Conservation (phyloP, 306 rosid genomes). For the Pyrus pyrifolia region DNA sequence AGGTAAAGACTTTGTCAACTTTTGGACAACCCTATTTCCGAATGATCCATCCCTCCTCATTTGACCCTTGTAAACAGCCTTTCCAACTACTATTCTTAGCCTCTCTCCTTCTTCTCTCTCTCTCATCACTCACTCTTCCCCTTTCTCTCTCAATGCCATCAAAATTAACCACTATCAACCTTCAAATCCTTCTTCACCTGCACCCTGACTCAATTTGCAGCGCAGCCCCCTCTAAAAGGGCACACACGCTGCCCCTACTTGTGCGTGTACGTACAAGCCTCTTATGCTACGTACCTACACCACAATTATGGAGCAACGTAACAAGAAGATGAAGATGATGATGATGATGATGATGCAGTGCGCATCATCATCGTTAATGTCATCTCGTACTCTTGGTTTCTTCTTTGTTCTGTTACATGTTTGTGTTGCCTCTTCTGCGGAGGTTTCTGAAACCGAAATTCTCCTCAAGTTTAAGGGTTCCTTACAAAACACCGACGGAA, state of each 20-base stretch:
- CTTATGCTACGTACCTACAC: not conserved
- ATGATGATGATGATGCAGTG: not conserved
- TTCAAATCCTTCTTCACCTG: constrained; percentile 4
- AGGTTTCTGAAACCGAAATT: constrained; percentile 17
- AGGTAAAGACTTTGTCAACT: constrained; percentile 43
- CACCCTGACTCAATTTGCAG: constrained; percentile 15
- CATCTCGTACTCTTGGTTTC: not conserved
- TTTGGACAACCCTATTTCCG: not conserved
- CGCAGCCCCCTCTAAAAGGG: constrained; percentile 36
- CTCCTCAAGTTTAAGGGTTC: constrained; percentile 60
- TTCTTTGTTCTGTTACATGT: not conserved
- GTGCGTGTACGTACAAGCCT: constrained; percentile 32
- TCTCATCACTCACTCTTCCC: not conserved
- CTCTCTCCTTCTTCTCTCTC: not conserved
- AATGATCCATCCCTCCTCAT: not conserved
- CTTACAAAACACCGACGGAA: constrained; percentile 13
- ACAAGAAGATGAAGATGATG: not conserved
- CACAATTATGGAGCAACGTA: constrained; percentile 16
- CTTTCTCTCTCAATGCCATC: constrained; percentile 23
- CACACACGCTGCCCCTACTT: constrained; percentile 34
- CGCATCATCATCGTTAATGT: not conserved
- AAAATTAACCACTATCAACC: constrained; percentile 21
- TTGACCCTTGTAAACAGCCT: constrained; percentile 11
- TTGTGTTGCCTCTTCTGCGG: not conserved
- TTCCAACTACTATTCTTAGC: constrained; percentile 37